Base-by-base conservation (phyloP, 257 asterid genomes). In the Apocynum venetum region DNA sequence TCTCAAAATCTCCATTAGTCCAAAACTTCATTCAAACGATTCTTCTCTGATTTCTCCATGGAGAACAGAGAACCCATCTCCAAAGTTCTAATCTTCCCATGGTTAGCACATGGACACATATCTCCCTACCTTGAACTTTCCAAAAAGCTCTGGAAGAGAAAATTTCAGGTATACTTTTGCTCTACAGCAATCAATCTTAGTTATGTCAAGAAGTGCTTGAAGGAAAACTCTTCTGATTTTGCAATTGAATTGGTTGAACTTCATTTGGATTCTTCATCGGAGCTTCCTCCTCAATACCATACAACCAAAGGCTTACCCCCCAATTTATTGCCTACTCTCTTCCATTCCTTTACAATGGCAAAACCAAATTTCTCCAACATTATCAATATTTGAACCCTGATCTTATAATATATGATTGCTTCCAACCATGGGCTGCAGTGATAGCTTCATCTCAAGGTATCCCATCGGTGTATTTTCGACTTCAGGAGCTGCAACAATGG, bases 51-150 rank as follows among this genome's bases (percentile, higher is more conserved):
- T 8, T 8, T 56, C 6, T 56, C n/a, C 63, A 75, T 74, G 77
- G 77, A 74, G 36, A 10, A 1, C 46, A 55, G 19, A 14, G 68
- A 52, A 36, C 13, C 6, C 8, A 40, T 9, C 8, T 41, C 49
- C 43, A 77, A 8, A 14, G 44, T 77, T 20, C 47, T 77, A 5
- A 41, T 51, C 12, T 43, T 76, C 17, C 79, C 79, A 66, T 48
- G 51, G 80, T 14, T 76, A 49, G 80, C 80, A 17, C 64, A 66
- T 17, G 80, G 80, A 31, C 80, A 76, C 15, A 43, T 41, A 76
- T 35, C 74, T 38, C 80, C 80, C 6, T 76, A 47, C 35, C 17
- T 76, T 8, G 80, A 76, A 48, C 65, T 76, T 7, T 63, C 80
- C 38, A 65, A 67, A 47, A 51, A 40, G 13, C 80, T 76, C 61